Percentiles rank a stretch among this genome's conserved stretches.
These are phyloP conservation scores for Penicillium argentinense DNA, from an alignment of 495 filamentous ascomycete species.

Conservation along the genomic window DNA sequence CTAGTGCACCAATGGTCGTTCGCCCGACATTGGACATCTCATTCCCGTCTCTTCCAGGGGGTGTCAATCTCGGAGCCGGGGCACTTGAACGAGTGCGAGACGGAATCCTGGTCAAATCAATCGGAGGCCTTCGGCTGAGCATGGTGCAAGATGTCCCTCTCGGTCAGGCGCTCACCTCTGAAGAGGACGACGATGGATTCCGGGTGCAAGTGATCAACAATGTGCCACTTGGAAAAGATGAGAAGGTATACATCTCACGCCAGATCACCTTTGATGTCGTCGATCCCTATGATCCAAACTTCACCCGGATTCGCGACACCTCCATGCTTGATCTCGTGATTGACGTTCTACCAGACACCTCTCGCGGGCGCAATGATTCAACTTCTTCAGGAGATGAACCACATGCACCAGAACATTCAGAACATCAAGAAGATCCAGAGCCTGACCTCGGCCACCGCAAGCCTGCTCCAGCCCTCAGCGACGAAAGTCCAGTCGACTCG, in stretches of 20 bases:
- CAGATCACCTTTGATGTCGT: slow-evolving; percentile 71
- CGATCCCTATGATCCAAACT: slow-evolving; percentile 74
- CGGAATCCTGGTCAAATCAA: slow-evolving; percentile 75
- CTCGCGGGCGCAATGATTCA: slow-evolving; percentile 41
- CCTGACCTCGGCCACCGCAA: slow-evolving; percentile 17
- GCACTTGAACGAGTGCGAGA: slow-evolving; percentile 62
- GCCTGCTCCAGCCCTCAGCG: slow-evolving; percentile 15
- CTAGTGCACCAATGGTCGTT: slow-evolving; percentile 62
- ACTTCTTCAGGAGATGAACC: slow-evolving; percentile 32
- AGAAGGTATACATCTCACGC: slow-evolving; percentile 80
- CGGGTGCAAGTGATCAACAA: slow-evolving; percentile 77
- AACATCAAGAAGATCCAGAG: slow-evolving; percentile 13
- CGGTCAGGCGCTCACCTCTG: slow-evolving; percentile 29
- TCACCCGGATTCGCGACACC: slow-evolving; percentile 73
- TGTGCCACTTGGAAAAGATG: slow-evolving; percentile 80
- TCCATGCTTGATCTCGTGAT: slow-evolving; percentile 70
- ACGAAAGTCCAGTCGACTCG: slow-evolving; percentile 33
- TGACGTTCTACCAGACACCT: slow-evolving; percentile 50
- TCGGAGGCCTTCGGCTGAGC: slow-evolving; percentile 75
- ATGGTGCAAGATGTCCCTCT: slow-evolving; percentile 67
- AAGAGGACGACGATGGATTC: slow-evolving; percentile 47
- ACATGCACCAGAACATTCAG: slow-evolving; percentile 22
- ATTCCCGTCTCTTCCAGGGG: slow-evolving; percentile 69
- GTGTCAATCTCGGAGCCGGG: slow-evolving; percentile 47
- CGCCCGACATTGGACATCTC: slow-evolving; percentile 72